A percentile compares a stretch with the other conserved stretches of the same genome.
phyloP scores from a whole-genome alignment of 2,329 filamentous ascomycete genomes.

The Aspergillus jensenii region DNA sequence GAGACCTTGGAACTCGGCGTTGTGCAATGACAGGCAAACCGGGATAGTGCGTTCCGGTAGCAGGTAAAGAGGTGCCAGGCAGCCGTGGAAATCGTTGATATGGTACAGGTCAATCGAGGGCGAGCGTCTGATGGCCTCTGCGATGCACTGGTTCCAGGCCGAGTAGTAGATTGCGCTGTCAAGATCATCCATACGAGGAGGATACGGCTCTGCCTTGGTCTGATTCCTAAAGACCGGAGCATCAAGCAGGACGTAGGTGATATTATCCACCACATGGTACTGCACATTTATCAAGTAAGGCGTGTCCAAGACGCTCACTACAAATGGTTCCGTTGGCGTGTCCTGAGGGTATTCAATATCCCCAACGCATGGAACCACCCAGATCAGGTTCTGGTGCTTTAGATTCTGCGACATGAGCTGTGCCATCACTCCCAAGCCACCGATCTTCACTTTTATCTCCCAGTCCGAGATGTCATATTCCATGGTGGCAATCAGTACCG shows the following conservation, averaged over 20 bases:
- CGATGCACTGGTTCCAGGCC: slow-evolving; percentile 70
- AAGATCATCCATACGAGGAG: slow-evolving; percentile 69
- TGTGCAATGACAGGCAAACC: slow-evolving; percentile 64
- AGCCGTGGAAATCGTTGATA: slow-evolving; percentile 66
- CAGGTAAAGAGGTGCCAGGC: slow-evolving; percentile 64
- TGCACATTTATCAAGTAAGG: slow-evolving; percentile 63
- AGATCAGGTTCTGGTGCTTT: slow-evolving; percentile 64
- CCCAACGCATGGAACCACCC: slow-evolving; percentile 62
- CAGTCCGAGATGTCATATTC: slow-evolving; percentile 72
- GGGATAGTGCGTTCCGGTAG: slow-evolving; percentile 60
- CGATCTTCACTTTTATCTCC: slow-evolving; percentile 70
- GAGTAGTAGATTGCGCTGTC: slow-evolving; percentile 69
- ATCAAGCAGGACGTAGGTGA: slow-evolving; percentile 68
- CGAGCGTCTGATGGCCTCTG: slow-evolving; percentile 62
- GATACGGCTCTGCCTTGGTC: slow-evolving; percentile 63
- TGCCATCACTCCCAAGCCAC: slow-evolving; percentile 69
- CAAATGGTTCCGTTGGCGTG: slow-evolving; percentile 59
- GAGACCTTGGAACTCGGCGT: slow-evolving; percentile 68
- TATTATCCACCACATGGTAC: slow-evolving; percentile 63
- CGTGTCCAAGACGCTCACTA: slow-evolving; percentile 60
- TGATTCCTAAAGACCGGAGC: slow-evolving; percentile 66
- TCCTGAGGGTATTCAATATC: slow-evolving; percentile 65
- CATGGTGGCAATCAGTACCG: slow-evolving; percentile 67
- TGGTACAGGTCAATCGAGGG: slow-evolving; percentile 61
- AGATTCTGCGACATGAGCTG: slow-evolving; percentile 68